phyloP scores from a whole-genome alignment of 306 rosid species.

The Pueraria montana region DNA sequence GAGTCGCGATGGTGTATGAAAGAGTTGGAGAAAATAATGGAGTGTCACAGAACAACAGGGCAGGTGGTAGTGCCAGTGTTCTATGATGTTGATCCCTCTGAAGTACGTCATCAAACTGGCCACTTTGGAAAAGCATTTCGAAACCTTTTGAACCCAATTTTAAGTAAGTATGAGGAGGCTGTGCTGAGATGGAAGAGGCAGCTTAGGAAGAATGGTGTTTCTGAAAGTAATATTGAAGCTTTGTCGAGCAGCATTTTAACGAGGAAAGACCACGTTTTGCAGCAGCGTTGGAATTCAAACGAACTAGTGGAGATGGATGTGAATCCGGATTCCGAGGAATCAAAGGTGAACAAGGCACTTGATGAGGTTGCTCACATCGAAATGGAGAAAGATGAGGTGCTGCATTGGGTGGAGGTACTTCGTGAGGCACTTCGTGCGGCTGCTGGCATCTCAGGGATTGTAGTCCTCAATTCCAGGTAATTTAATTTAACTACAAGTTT shows the following conservation, averaged over 20 bases:
- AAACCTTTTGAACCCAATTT: neutral
- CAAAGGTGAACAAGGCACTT: no score
- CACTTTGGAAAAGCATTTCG: neutral
- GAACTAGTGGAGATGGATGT: no score
- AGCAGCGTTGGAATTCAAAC: no score
- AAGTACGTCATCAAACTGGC: neutral
- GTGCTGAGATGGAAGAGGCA: neutral
- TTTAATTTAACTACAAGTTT: no score
- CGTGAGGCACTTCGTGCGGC: neutral
- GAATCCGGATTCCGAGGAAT: no score
- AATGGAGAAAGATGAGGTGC: no score
- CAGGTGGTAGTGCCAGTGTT: conserved; percentile 22
- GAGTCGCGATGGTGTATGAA: conserved; percentile 7
- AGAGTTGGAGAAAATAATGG: conserved; percentile 18
- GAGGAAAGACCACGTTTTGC: no score
- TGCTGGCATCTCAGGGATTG: neutral
- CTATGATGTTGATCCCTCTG: conserved; percentile 20
- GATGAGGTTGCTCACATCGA: no score
- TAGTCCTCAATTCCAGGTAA: neutral
- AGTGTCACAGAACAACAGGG: neutral
- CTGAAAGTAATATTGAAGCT: no score
- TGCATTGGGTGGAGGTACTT: no score
- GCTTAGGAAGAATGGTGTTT: no score
- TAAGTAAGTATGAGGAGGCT: neutral
- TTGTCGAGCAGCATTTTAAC: no score